Percentiles rank a stretch among this genome's conserved stretches.
Evolutionary conservation across 2,329 filamentous ascomycete species (phyloP).

Genomic region (Metarhizium album): DNA sequence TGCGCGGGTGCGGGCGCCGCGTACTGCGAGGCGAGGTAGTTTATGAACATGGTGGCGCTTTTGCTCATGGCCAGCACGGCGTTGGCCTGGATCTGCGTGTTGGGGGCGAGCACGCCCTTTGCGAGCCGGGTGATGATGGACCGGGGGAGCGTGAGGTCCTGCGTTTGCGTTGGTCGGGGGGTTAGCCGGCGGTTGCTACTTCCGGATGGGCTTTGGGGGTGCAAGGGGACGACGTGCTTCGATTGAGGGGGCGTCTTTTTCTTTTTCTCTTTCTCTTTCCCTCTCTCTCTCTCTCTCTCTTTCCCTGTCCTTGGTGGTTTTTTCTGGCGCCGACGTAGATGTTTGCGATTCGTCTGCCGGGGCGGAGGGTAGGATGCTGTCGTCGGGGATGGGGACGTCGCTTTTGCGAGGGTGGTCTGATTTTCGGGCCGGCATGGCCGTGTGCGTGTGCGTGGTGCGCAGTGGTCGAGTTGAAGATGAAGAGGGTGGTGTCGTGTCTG

Average conservation of each 20-base stretch:
- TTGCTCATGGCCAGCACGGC: slow-evolving; percentile 70
- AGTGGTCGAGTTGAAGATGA: too few relatives aligned
- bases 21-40: slow-evolving; percentile 65
- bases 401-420: slow-evolving; percentile 34
- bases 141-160: slow-evolving; percentile 70
- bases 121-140: slow-evolving; percentile 72
- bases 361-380: slow-evolving; percentile 11
- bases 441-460: neutral
- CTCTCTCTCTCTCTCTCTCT: slow-evolving; percentile 28
- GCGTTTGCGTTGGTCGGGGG: slow-evolving; percentile 1
- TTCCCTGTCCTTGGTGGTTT: slow-evolving; percentile 17
- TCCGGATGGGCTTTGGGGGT: neutral
- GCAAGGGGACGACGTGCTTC: slow-evolving; percentile 31
- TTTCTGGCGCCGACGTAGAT: slow-evolving; percentile 10
- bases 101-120: slow-evolving; percentile 68
- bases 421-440: slow-evolving; percentile 45
- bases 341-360: slow-evolving; percentile 6
- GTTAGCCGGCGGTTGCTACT: too few relatives aligned
- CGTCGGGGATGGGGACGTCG: slow-evolving; percentile 36
- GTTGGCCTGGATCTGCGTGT: slow-evolving; percentile 76
- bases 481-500: too few relatives aligned
- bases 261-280: slow-evolving; percentile 21
- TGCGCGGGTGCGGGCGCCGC: too few relatives aligned
- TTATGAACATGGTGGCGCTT: slow-evolving; percentile 75
- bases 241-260: slow-evolving; percentile 34